Evolutionary conservation across 2,329 filamentous ascomycete genomes (phyloP), one percentile per base, ranked within the genome.

Genomic region (Cytospora leucostoma): DNA sequence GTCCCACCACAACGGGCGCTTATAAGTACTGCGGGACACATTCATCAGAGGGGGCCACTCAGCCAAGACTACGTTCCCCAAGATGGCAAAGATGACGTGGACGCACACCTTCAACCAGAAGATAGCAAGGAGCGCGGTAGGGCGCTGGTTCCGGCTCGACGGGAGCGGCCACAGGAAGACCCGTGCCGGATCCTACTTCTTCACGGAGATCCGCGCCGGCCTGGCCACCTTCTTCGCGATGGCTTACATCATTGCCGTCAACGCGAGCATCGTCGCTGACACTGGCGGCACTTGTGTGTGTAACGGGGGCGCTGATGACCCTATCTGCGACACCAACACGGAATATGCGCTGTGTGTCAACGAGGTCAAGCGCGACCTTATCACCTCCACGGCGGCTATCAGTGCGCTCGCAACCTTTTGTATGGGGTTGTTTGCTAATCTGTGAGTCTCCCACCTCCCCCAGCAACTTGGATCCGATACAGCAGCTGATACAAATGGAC

Each of bases 321-420:
- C 79, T 12, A 72, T 81, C 37, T 90, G 88, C 74, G 73, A 74
- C 10, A 74, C 68, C 53, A 80, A 90, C 71, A 71, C 78, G 5
- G 83, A 83, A 27, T 92, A 92, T 69, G 72, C 82, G 66, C 75
- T 88, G n/a, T 92, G 90, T 73, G 76, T 80, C 67, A 75, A 81
- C 70, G 83, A 82, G 67, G 74, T 94, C 72, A 89, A 90, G 75
- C 86, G 91, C 37, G 92, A 96, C 72, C 78, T 93, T 47, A 89
- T 96, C 61, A 96, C 92, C 7, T 92, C 89, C 12, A 96, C 92
- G 5, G 91, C 92, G 52, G 92, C 92, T 61, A 93, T 95, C 68
- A 84, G 91, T 15, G 89, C 91, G 33, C 77, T 96, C 54, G 85
- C 89, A 3, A 89, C 87, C n/a, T 93, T 96, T 75, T 88, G 82